Base-by-base conservation (phyloP, 2,329 filamentous ascomycete species). In the Xylaria arbuscula region DNA sequence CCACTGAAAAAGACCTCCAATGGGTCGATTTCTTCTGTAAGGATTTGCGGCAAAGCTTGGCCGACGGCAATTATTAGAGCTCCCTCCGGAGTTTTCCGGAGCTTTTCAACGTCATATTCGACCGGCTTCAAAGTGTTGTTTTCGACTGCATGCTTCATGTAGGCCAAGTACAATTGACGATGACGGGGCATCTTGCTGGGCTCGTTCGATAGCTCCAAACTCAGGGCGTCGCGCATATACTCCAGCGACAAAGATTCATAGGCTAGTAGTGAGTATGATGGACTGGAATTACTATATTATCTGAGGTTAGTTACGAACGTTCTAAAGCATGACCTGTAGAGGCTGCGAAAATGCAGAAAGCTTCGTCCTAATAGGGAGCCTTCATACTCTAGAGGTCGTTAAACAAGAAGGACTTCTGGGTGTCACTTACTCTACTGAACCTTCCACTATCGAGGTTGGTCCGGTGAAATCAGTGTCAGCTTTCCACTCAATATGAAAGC, bases 21-120 rank as follows among this genome's bases (percentile, higher is more conserved):
- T 6, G 72, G 71, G 56, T 74, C 70, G 13, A 71, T 66, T n/a
- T 71, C 71, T 38, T 66, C 70, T 42, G 40, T 68, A 11, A 74
- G 65, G 11, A 73, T 73, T 8, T 63, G 68, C 22, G 67, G 69
- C 10, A 73, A 62, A 19, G 67, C 70, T 53, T 70, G 51, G 22
- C 72, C 72, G 19, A 74, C 68, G 11, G 72, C 72, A 17, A 70
- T 61, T 22, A 73, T 62, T 0, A 74, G 48, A 22, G 70, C 67
- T 10, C 70, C 72, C 53, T 74, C 72, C 13, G 67, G 67, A 19
- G 64, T 72, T 62, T 64, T 17, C 24, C 56, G 53, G 40, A 72
- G 70, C 61, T 69, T 61, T 24, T 51, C 22, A 3, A 71, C 57
- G 24, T 69, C 63, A 24, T 69, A 70, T 19, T 65, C 48, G 7